phyloP scores from a whole-genome alignment of 352 stramenopile species.

The Pythium dissimile region DNA sequence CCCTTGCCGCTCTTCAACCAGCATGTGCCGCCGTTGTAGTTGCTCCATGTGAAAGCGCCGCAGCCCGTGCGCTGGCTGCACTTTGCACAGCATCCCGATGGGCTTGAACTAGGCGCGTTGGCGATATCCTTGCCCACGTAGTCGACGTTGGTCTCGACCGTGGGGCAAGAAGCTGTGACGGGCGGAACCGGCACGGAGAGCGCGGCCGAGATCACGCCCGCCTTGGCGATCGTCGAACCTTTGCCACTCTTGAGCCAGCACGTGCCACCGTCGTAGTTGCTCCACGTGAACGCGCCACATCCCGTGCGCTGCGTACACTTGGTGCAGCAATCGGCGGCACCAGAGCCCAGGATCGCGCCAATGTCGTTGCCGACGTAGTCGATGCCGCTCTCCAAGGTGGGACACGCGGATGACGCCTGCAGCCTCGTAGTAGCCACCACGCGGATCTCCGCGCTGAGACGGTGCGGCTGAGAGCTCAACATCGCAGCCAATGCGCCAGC shows the following conservation, averaged over 20 bases:
- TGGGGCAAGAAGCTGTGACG: not conserved
- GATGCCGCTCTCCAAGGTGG: slow-evolving; percentile 1
- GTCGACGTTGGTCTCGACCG: slow-evolving; percentile 15
- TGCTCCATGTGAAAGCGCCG: slow-evolving; percentile 23
- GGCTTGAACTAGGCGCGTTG: not conserved
- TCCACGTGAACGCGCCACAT: slow-evolving; percentile 24
- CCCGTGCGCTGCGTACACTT: slow-evolving; percentile 6
- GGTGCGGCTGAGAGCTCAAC: not conserved
- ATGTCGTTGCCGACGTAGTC: slow-evolving; percentile 25
- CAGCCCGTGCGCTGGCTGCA: slow-evolving; percentile 17
- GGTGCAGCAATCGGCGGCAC: slow-evolving; percentile 16
- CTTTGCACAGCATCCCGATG: not conserved
- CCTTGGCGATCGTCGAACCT: not conserved
- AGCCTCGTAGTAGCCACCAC: no score
- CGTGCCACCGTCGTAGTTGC: slow-evolving; percentile 19
- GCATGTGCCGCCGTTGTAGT: slow-evolving; percentile 22
- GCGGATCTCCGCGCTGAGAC: no score
- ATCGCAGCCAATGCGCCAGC: not conserved
- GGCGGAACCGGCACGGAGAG: not conserved
- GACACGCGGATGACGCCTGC: not conserved
- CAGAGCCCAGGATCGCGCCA: slow-evolving; percentile 1
- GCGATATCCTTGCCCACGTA: slow-evolving; percentile 25
- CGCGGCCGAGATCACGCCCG: slow-evolving; percentile 3
- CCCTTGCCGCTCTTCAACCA: slow-evolving; percentile 30
- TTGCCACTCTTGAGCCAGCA: slow-evolving; percentile 28